Conservation (phyloP, 169 alveolate species). For the Cryptosporidium bovis region DNA sequence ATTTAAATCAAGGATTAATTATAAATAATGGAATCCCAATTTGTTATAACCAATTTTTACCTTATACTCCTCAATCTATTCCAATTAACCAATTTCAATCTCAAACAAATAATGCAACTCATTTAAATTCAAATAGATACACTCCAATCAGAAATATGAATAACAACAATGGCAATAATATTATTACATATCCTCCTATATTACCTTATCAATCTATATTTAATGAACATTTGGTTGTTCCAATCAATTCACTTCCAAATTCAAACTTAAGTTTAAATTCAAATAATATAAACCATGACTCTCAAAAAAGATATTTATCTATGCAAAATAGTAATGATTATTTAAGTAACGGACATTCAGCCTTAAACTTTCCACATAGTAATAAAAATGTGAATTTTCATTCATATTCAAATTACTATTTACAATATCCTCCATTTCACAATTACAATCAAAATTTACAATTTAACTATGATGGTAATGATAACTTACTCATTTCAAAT, state of each 20-base stretch:
- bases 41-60: too few relatives aligned
- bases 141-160: too few relatives aligned
- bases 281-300: neutral
- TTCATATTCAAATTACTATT: neutral
- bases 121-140: too few relatives aligned
- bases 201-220: constrained; percentile 8
- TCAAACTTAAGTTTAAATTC: constrained; percentile 1
- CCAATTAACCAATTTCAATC: too few relatives aligned
- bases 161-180: neutral
- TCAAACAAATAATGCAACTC: too few relatives aligned
- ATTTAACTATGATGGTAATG: neutral
- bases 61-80: too few relatives aligned
- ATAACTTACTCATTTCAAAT: neutral
- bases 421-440: neutral
- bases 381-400: neutral
- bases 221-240: constrained; percentile 13
- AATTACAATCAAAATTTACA: neutral
- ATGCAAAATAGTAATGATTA: neutral
- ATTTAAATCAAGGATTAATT: too few relatives aligned
- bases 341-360: neutral
- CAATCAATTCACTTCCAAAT: constrained; percentile 39
- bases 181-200: constrained; percentile 29
- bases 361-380: neutral
- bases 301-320: constrained; percentile 7
- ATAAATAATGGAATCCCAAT: too few relatives aligned